Evolutionary conservation across 768 basidiomycete genomes (phyloP).

Genomic region (Chlorophyllum brunneum): DNA sequence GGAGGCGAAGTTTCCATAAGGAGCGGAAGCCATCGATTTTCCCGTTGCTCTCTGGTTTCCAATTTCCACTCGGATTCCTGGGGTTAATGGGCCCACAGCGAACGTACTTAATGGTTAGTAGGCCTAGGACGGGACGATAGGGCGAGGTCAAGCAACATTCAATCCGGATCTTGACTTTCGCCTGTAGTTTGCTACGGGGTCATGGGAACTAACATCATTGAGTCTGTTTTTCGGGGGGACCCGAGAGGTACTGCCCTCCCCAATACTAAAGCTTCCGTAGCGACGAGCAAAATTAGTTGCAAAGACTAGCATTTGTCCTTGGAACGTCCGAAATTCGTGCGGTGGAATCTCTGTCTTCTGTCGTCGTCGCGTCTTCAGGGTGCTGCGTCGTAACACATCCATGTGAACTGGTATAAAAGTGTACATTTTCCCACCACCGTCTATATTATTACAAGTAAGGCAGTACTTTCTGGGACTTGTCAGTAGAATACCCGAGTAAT

Average conservation of each 20-base stretch:
- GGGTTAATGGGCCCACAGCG: too few species aligned
- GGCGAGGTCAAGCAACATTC: too few species aligned
- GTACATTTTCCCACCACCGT: slow-evolving; percentile 1
- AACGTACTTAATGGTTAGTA: too few species aligned
- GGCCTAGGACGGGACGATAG: too few species aligned
- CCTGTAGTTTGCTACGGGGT: too few species aligned
- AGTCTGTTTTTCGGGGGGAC: slow-evolving; percentile 5
- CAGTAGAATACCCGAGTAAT: slow-evolving; percentile 1
- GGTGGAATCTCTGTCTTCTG: neutral
- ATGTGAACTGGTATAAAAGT: slow-evolving; percentile 11
- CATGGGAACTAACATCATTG: neutral
- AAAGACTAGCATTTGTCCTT: slow-evolving; percentile 3
- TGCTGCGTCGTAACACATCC: neutral
- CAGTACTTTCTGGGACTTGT: neutral
- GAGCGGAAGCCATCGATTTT: neutral
- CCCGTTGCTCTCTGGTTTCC: too few species aligned
- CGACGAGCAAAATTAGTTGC: neutral
- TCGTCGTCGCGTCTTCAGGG: neutral
- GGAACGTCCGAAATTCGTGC: slow-evolving; percentile 7
- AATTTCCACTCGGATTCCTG: too few species aligned
- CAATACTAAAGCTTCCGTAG: slow-evolving; percentile 1
- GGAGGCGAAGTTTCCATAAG: neutral
- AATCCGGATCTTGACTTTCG: too few species aligned
- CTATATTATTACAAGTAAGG: slow-evolving; percentile 8
- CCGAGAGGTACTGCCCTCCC: neutral